Evolutionary conservation across 352 stramenopile genomes (phyloP).

Genomic region (Phytopythium oedochilum): DNA sequence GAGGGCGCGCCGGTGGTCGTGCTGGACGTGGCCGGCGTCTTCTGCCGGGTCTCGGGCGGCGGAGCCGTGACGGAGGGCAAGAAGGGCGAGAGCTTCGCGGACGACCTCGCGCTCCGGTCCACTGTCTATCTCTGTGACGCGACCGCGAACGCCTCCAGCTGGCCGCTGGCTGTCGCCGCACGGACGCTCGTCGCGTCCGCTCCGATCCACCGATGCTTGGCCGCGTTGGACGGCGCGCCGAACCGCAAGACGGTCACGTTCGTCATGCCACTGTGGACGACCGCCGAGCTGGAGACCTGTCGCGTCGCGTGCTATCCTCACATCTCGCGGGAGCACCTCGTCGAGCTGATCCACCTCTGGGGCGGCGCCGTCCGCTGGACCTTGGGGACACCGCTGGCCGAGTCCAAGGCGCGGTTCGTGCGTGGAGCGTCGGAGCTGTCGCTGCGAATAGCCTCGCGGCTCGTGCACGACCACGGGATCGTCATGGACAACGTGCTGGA

Average conservation of each 20-base stretch:
- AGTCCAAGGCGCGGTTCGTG: slow-evolving; percentile 17
- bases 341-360: slow-evolving; percentile 27
- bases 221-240: slow-evolving; percentile 2
- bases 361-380: slow-evolving; percentile 24
- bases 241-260: slow-evolving; percentile 14
- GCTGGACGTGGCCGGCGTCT: slow-evolving; percentile 23
- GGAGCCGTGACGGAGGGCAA: slow-evolving; percentile 16
- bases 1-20: slow-evolving; percentile 21
- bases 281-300: slow-evolving; percentile 26
- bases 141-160: neutral
- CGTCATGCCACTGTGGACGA: slow-evolving; percentile 34
- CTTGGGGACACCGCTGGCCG: slow-evolving; percentile 12
- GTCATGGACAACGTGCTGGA: slow-evolving; percentile 4
- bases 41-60: slow-evolving; percentile 16
- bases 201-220: neutral
- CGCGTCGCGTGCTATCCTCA: slow-evolving; percentile 21
- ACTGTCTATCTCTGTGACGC: slow-evolving; percentile 33
- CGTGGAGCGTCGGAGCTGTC: slow-evolving; percentile 9
- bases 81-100: slow-evolving; percentile 18
- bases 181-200: slow-evolving; percentile 18
- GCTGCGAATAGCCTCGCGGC: slow-evolving; percentile 11
- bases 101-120: slow-evolving; percentile 12
- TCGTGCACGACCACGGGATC: slow-evolving; percentile 16
- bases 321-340: slow-evolving; percentile 14
- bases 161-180: slow-evolving; percentile 9